Percentiles rank a stretch among this genome's conserved stretches.
These are phyloP conservation scores for Amoeboaphelidium protococcarum DNA, from an alignment of 371 early-diverging fungal species.

Conservation along the genomic window DNA sequence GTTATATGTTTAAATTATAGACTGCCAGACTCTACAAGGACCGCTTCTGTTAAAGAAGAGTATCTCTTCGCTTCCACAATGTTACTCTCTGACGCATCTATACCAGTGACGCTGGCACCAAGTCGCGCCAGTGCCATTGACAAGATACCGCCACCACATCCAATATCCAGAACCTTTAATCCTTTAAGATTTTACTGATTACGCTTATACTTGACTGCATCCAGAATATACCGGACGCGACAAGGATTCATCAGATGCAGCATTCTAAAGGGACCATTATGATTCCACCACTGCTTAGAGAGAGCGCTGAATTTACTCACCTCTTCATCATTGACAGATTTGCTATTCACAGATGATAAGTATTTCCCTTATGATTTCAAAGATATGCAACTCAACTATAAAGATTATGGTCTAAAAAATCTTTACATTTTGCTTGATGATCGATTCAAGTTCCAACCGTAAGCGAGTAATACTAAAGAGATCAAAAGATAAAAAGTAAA, in stretches of 20 bases:
- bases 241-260: constrained; percentile 69
- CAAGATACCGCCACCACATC: constrained; percentile 80
- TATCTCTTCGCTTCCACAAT: constrained; percentile 42
- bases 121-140: constrained; percentile 59
- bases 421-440: not conserved
- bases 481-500: not conserved
- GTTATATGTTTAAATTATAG: constrained; percentile 37
- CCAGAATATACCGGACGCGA: constrained; percentile 47
- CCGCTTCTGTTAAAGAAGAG: constrained; percentile 20
- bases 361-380: not conserved
- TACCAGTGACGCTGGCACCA: constrained; percentile 50
- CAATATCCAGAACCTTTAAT: constrained; percentile 52
- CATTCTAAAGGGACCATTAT: constrained; percentile 54
- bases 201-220: constrained; percentile 6
- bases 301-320: constrained; percentile 48
- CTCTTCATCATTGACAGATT: constrained; percentile 32
- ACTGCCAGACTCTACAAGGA: constrained; percentile 20
- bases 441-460: not conserved
- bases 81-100: constrained; percentile 62
- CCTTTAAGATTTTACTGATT: constrained; percentile 23
- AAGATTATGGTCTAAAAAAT: not conserved
- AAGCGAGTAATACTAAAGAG: not conserved
- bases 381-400: not conserved
- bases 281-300: constrained; percentile 73
- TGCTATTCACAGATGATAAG: not conserved